Evolutionary conservation across 768 basidiomycete species (phyloP).

Genomic region (Auricularia sp.): DNA sequence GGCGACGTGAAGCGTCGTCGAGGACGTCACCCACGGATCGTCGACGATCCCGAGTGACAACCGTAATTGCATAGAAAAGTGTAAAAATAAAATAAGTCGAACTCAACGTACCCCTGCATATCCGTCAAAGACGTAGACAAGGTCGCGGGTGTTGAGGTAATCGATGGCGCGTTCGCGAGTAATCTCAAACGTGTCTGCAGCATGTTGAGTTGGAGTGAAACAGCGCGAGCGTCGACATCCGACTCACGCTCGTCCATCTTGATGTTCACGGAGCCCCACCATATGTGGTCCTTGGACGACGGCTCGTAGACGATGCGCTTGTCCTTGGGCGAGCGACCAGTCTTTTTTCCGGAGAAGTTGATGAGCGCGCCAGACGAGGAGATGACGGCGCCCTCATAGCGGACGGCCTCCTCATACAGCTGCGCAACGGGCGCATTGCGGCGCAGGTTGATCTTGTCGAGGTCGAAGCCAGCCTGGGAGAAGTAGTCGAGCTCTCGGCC

Average conservation of each 20-base stretch:
- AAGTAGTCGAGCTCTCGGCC: constrained; percentile 92
- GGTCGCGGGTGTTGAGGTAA: constrained; percentile 95
- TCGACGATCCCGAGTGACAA: not conserved
- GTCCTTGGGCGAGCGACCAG: constrained; percentile 95
- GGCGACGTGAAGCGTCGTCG: too few species aligned
- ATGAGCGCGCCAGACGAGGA: constrained; percentile 93
- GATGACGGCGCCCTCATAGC: constrained; percentile 97
- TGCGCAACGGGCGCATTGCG: constrained; percentile 84
- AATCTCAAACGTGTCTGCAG: constrained; percentile 84
- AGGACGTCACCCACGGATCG: not conserved
- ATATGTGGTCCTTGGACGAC: constrained; percentile 90
- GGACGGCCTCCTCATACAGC: constrained; percentile 95
- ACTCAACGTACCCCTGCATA: constrained; percentile 53
- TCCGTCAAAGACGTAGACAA: constrained; percentile 97
- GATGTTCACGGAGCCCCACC: constrained; percentile 99
- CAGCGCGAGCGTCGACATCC: too few species aligned
- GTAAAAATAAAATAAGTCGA: not conserved
- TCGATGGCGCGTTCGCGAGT: constrained; percentile 99
- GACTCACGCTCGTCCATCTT: constrained; percentile 76
- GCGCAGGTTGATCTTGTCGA: constrained; percentile 93
- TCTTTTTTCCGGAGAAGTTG: constrained; percentile 99
- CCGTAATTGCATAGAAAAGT: not conserved
- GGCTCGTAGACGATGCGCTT: constrained; percentile 99
- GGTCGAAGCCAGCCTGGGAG: constrained; percentile 98
- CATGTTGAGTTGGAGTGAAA: not conserved